Conservation (phyloP, 1,139 yeast genomes). For the Suhomyces guaymorum region DNA sequence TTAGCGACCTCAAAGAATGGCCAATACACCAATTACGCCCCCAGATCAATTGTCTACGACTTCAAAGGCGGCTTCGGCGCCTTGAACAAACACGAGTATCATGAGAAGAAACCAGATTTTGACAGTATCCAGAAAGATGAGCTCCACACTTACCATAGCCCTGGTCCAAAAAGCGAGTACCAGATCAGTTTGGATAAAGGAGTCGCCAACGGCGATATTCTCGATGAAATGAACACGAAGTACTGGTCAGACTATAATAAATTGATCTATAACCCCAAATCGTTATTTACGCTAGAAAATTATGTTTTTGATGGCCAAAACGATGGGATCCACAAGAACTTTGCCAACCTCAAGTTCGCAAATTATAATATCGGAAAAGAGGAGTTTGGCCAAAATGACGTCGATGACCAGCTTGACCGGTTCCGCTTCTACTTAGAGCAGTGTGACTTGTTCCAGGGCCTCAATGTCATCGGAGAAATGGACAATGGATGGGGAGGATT, state of each 20-base stretch:
- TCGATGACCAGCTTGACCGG: conserved; percentile 56
- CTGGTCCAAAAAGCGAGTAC: conserved; percentile 50
- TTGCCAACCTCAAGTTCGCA: conserved; percentile 31
- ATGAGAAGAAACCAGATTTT: conserved; percentile 23
- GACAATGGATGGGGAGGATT: conserved; percentile 90
- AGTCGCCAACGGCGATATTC: conserved; percentile 19
- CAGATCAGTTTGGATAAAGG: conserved; percentile 64
- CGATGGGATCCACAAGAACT: conserved; percentile 29
- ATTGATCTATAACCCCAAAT: conserved; percentile 64
- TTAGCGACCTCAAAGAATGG: conserved; percentile 37
- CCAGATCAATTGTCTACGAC: conserved; percentile 81
- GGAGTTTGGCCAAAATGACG: conserved; percentile 29
- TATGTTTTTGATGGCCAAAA: conserved; percentile 38
- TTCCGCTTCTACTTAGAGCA: conserved; percentile 71
- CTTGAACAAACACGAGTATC: conserved; percentile 54
- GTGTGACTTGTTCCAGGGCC: conserved; percentile 72
- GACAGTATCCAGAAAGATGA: conserved; percentile 10
- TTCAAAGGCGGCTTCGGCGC: conserved; percentile 66
- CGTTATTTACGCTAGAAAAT: conserved; percentile 51
- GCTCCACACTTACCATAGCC: conserved; percentile 11
- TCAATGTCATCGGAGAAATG: conserved; percentile 65
- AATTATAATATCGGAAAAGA: conserved; percentile 31
- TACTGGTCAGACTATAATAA: conserved; percentile 86
- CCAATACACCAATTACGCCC: conserved; percentile 64
- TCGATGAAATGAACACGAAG: conserved; percentile 45